Conservation (phyloP, 768 basidiomycete genomes). For the Hericium rajendrae region DNA sequence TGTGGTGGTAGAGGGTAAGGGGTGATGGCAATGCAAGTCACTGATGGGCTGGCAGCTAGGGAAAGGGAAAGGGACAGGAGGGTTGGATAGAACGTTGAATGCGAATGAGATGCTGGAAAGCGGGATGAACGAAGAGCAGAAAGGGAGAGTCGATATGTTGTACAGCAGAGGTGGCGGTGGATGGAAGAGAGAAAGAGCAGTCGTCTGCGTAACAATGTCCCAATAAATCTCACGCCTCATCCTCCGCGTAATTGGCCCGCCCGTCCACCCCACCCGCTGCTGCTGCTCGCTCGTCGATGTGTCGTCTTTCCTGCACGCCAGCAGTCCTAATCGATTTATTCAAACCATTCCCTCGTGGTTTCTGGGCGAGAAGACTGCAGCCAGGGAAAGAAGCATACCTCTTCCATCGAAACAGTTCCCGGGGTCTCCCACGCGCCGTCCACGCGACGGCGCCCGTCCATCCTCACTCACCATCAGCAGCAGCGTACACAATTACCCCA, state of each 20-base stretch:
- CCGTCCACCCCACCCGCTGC: background rate
- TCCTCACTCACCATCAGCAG: background rate
- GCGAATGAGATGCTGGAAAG: background rate
- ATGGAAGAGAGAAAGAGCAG: constrained; percentile 10
- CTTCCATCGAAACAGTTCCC: background rate
- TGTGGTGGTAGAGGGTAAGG: background rate
- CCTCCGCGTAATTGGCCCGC: background rate
- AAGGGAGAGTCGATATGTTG: constrained; percentile 17
- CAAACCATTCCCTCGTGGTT: constrained; percentile 41
- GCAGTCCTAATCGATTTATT: background rate
- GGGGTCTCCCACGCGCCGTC: background rate
- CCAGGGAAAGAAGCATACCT: background rate
- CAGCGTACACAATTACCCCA: background rate
- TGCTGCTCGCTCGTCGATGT: background rate
- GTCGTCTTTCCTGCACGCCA: background rate
- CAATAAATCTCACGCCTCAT: background rate
- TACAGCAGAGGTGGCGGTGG: constrained; percentile 12
- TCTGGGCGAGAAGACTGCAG: background rate
- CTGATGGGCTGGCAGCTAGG: background rate
- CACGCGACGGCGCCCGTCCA: background rate
- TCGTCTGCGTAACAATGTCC: background rate
- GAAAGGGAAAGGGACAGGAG: background rate
- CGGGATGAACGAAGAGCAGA: constrained; percentile 3
- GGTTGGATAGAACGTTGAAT: background rate
- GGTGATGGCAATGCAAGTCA: background rate